Evolutionary conservation across 177 flowering plant genomes (phyloP), one percentile per base, ranked within the genome.

Genomic region (Vitis hybrid): DNA sequence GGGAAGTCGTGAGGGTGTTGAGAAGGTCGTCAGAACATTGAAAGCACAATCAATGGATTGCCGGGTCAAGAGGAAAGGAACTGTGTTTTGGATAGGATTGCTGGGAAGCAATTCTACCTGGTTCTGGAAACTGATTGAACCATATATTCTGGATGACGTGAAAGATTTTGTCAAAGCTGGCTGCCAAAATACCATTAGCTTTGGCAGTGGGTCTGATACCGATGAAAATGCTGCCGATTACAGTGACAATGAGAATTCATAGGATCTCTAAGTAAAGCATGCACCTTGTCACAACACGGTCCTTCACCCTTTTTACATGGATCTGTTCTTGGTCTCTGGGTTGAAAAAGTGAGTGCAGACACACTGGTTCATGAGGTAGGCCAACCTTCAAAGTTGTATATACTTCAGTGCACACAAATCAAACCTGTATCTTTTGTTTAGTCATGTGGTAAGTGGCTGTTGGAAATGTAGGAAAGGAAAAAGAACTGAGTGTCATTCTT

Each of bases 81-180:
- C 67, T 63, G 82, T 84, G 20, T 93, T 80, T 68, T 95, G 99
- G 98, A 83, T 95, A 58, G 99, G 97, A 51, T 86, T 94, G 70
- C 79, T 81, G 20, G 97, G 89, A 58, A 82, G 76, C 72, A 83
- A 88, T 77, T 83, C 97, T 9, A 52, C 67, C 2, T 78, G 78
- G 87, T 88, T 93, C 61, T 89, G 97, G 98, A 82, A 89, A 77
- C 62, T 95, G 76, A 76, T 76, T 1, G 97, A 93, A 68, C 95
- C 97, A 19, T 86, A 87, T 74, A 68, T 93, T 66, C 62, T 87
- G 13, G 90, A 81, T 53, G 90, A 83, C 67, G 33, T 92, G 55
- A 86, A 78, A 75, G 83, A 82, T 51, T 31, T 73, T 71, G 74
- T 84, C 18, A 73, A 65, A 66, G 72, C 82, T 39, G 84, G 79